Percentiles rank a stretch among this genome's conserved stretches.
phyloP scores from a whole-genome alignment of 2,329 filamentous ascomycete species.

The Thielaviopsis musarum region DNA sequence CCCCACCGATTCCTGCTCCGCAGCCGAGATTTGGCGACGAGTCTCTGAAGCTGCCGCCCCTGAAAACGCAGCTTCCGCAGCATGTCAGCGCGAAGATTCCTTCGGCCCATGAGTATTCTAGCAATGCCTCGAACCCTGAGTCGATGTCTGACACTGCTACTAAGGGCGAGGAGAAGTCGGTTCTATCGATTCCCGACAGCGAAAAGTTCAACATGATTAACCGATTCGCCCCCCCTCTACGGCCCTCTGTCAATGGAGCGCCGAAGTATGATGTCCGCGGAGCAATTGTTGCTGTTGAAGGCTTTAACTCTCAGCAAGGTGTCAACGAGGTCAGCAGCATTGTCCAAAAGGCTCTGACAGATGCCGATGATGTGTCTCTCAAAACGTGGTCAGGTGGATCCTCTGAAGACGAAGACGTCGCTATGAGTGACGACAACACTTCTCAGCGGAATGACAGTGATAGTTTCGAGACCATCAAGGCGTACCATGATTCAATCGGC shows the following conservation, averaged over 20 bases:
- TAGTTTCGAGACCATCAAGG: background rate
- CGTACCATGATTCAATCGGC: background rate
- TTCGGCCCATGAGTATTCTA: slow-evolving; percentile 2
- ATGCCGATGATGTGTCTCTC: slow-evolving; percentile 25
- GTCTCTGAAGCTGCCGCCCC: slow-evolving; percentile 34
- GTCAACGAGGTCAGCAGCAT: slow-evolving; percentile 41
- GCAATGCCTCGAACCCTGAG: slow-evolving; percentile 1
- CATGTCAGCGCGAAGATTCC: slow-evolving; percentile 6
- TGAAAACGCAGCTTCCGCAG: slow-evolving; percentile 27
- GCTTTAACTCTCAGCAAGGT: slow-evolving; percentile 35
- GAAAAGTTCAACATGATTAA: slow-evolving; percentile 63
- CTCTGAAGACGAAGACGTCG: background rate
- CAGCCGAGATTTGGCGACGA: slow-evolving; percentile 26
- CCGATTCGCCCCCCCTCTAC: slow-evolving; percentile 56
- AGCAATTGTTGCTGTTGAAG: slow-evolving; percentile 69
- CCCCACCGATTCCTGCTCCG: background rate
- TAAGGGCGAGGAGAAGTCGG: slow-evolving; percentile 30
- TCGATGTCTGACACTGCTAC: background rate
- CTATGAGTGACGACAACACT: slow-evolving; percentile 7
- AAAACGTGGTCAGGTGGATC: slow-evolving; percentile 27
- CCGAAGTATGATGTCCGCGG: slow-evolving; percentile 39
- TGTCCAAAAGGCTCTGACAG: slow-evolving; percentile 45
- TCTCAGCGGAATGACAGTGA: background rate
- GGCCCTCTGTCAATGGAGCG: slow-evolving; percentile 20
- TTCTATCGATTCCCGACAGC: slow-evolving; percentile 57